Evolutionary conservation across 805 yeast species (phyloP), one percentile per base, ranked within the genome.

Genomic region (Candida tallmaniae): DNA sequence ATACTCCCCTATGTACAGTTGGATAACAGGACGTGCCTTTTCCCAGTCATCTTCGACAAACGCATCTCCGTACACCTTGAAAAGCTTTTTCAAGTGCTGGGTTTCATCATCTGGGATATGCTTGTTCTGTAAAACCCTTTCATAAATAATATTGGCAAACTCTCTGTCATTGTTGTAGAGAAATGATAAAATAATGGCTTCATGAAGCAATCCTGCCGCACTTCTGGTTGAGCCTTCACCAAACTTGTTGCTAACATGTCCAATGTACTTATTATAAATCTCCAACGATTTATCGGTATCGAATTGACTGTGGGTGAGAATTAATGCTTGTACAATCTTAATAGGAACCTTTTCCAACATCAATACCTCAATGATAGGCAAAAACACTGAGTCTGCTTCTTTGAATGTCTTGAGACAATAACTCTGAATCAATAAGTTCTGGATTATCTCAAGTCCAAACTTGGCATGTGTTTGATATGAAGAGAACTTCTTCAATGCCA

Each of bases 41-140:
- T 46, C 51, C 56, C 68, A 61, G 23, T 54, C 54, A 23, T 67
- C 69, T 12, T 68, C 74, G 2, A 54, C 52, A 44, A 51, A 64
- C 2, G 72, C 62, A n/a, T 72, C 77, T 7, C 82, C 80, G 46
- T 72, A 77, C 1, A 54, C 58, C 42, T 71, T 66, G 42, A 76
- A 62, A 6, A 62, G 42, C 7, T 50, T 56, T 44, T 73, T 74
- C 6, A 75, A 48, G n/a, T 47, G 46, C 12, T 59, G 58, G 4
- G 60, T 49, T 20, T 73, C 76, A 3, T 46, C 44, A 19, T 66
- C 73, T 9, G 10, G 11, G 4, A 43, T 12, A n/a, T 31, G 19
- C 12, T 25, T 25, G 15, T 33, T 18, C 26, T 6, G 22, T 23
- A 22, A 25, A 20, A 43, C 27, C 17, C 34, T 43, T 16, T 43